Conservation (phyloP, 495 filamentous ascomycete species). For the Penicillium mononematosum region DNA sequence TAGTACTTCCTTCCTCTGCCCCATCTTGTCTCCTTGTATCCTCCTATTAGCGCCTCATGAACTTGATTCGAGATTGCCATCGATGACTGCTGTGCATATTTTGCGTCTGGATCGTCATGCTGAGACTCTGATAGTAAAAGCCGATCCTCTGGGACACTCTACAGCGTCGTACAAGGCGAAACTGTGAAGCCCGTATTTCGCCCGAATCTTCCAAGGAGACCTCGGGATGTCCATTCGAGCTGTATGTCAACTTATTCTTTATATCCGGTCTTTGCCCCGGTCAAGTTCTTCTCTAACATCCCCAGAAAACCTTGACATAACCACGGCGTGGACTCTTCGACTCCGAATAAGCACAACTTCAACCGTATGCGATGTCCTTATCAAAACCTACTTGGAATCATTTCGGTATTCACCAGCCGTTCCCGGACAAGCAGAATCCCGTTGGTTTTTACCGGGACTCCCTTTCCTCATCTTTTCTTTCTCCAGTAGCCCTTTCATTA, state of each 20-base stretch:
- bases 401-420: constrained; percentile 38
- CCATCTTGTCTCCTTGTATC: neutral
- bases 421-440: constrained; percentile 35
- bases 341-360: constrained; percentile 8
- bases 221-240: constrained; percentile 11
- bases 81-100: neutral
- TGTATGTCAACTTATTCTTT: constrained; percentile 4
- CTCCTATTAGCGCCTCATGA: neutral
- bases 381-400: constrained; percentile 41
- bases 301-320: constrained; percentile 5
- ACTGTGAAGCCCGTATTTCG: constrained; percentile 3
- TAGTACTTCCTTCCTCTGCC: neutral
- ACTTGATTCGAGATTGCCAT: neutral
- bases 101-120: constrained; percentile 16
- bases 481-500: constrained; percentile 28
- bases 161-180: constrained; percentile 16
- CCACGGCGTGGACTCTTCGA: constrained; percentile 13
- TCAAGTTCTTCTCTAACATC: constrained; percentile 8
- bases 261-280: neutral
- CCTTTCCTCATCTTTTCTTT: constrained; percentile 23
- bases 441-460: constrained; percentile 25
- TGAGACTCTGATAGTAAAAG: constrained; percentile 16
- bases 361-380: constrained; percentile 45
- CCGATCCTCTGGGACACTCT: constrained; percentile 14
- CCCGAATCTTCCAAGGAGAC: constrained; percentile 6